A percentile compares a stretch with the other conserved stretches of the same genome.
phyloP scores from a whole-genome alignment of 768 basidiomycete species.

The Hydnomerulius pinastri region DNA sequence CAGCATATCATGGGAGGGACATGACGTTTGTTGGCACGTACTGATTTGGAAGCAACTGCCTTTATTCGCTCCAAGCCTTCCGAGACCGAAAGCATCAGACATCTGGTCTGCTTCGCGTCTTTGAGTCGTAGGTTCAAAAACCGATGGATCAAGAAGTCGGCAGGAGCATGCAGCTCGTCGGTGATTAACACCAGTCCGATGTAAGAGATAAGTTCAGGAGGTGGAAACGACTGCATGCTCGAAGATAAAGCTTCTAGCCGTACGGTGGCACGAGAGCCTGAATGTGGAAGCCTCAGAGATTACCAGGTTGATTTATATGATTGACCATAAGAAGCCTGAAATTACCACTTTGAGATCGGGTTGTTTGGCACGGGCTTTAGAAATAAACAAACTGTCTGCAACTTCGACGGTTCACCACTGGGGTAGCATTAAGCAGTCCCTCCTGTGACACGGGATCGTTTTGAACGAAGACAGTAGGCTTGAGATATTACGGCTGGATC shows the following conservation, averaged over 20 bases:
- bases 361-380: too few species aligned
- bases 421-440: too few species aligned
- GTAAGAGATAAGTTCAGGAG: conserved; percentile 51
- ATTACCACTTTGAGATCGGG: too few species aligned
- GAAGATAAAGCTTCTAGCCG: too few species aligned
- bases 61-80: conserved; percentile 62
- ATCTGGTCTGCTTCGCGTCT: conserved; percentile 32
- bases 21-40: conserved; percentile 38
- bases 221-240: conserved; percentile 48
- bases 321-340: too few species aligned
- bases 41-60: conserved; percentile 62
- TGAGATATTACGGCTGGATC: background rate
- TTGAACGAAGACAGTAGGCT: background rate
- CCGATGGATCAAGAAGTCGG: conserved; percentile 70
- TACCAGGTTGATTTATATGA: too few species aligned
- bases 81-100: conserved; percentile 59
- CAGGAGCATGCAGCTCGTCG: conserved; percentile 69
- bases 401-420: too few species aligned
- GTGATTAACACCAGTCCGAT: conserved; percentile 62
- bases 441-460: too few species aligned
- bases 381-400: too few species aligned
- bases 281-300: too few species aligned
- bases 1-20: conserved; percentile 5
- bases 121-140: conserved; percentile 56
- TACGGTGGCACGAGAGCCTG: too few species aligned